Base-by-base conservation (phyloP, 179 eudicot species). In the Nepenthes alata region DNA sequence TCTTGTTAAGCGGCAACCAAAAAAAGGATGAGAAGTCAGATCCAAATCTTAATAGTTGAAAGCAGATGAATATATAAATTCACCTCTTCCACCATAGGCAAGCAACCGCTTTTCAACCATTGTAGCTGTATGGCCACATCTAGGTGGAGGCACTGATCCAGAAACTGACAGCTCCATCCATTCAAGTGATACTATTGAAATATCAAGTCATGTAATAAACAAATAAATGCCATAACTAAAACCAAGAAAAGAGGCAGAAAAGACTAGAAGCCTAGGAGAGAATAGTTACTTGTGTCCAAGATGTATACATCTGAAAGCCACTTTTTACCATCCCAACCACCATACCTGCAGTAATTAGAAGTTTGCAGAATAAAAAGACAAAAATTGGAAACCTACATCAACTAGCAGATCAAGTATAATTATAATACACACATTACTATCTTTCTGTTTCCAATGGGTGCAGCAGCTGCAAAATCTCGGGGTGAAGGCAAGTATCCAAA, bases 281-380 rank as follows among this genome's bases (percentile, higher is more conserved):
- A 66, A 62, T 68, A 66, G 47, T 74, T 87, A 93, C 98, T 87
- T 75, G 98, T 93, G 74, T 93, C 97, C 76, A 93, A 63, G 71
- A 93, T 69, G 72, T 78, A 89, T 61, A 93, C 94, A 77, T 93
- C 98, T 44, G 98, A 85, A 66, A 93, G 67, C 95, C 97, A 89
- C 78, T 78, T 93, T 74, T 82, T 85, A 63, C 98, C 97, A 80
- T 93, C 98, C 90, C 97, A 90, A 52, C 98, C 97, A 59, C 98
- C 98, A 74, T 81, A 89, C 98, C 98, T 93, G 80, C 74, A 81
- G 65, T 39, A 49, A 54, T 70, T 51, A 57, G 16, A 63, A 63
- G 57, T 51, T 41, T 39, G 36, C 5, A 60, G 61, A 13, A 64
- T 58, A 59, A 62, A 41, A 68, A 50, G 57, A 47, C 11, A 56